Conservation (phyloP, 768 basidiomycete genomes). For the Paxillus ammoniavirescens region DNA sequence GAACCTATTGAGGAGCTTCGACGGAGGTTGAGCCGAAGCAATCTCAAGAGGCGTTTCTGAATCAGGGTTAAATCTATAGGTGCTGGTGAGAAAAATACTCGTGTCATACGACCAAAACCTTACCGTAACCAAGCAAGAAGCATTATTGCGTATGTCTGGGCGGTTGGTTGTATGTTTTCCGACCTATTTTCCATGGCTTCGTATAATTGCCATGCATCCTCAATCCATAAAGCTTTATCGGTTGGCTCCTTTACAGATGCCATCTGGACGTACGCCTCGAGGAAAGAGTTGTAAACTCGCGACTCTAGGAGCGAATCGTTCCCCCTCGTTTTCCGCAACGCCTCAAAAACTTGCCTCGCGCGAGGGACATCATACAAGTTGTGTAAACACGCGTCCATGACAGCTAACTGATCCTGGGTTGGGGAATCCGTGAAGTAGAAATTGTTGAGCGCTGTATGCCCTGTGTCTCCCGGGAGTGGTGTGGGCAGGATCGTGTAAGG, state of each 20-base stretch:
- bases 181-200: slow-evolving; percentile 48
- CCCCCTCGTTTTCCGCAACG: slow-evolving; percentile 45
- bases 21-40: slow-evolving; percentile 11
- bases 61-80: slow-evolving; percentile 39
- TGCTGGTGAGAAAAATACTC: slow-evolving; percentile 11
- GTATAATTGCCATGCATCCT: slow-evolving; percentile 61
- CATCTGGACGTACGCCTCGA: slow-evolving; percentile 64
- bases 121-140: slow-evolving; percentile 57
- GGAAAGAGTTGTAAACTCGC: slow-evolving; percentile 61
- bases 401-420: slow-evolving; percentile 66
- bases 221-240: slow-evolving; percentile 54
- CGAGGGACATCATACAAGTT: slow-evolving; percentile 74
- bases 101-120: slow-evolving; percentile 12
- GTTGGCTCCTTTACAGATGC: slow-evolving; percentile 45
- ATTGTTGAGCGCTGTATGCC: slow-evolving; percentile 38
- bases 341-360: slow-evolving; percentile 70
- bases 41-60: slow-evolving; percentile 20
- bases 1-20: slow-evolving; percentile 43
- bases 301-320: slow-evolving; percentile 47
- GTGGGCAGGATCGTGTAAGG: slow-evolving; percentile 63
- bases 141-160: slow-evolving; percentile 68
- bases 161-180: slow-evolving; percentile 49
- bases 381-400: slow-evolving; percentile 83
- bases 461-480: slow-evolving; percentile 54
- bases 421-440: slow-evolving; percentile 62